Base-by-base conservation (phyloP, 352 stramenopile species). In the Pythium sp. region DNA sequence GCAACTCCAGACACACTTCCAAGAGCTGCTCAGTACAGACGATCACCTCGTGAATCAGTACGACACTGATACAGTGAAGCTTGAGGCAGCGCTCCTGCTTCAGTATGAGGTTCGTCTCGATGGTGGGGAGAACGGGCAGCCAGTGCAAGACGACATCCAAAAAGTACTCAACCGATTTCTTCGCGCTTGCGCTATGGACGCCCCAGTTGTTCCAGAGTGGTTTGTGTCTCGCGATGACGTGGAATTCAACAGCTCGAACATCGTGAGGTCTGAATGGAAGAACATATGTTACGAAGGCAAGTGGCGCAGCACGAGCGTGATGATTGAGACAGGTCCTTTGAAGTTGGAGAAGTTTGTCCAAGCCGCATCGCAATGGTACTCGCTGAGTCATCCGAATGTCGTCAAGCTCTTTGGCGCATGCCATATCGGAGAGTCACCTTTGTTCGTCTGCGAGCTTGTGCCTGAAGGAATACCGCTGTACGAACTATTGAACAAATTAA, bases 181-280 rank as follows among this genome's bases (percentile, higher is more conserved):
- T 5, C 41, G 41, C 6, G 41, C 15, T 18, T n/a, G 11, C 41
- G 41, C 11, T 49, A n/a, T 49, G 0, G 12, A 18, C 5, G 41
- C 41, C 12, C 41, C 41, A 6, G 41, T n/a, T 15, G 3, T 46
- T 7, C 59, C 59, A 12, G 59, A 65, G 9, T 65, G 59, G 59
- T 55, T 65, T 18, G 9, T 65, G 3, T n/a, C 59, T 20, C 59
- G 24, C 14, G 28, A 47, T 30, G 59, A 65, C 2, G 18, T 65
- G 0, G 30, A 58, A 11, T 67, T 55, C 12, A 0, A 67, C 34
- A n/a, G 20, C 1, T 67, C 32, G n/a, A 26, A 67, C 34, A 8
- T 38, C 34, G 34, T 12, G 11, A 8, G 34, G 54, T 24, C 2
- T 43, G 2, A 41, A 12, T 14, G 5, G 20, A 24, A 2, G 14